Conservation (phyloP, 805 yeast species). For the Candida methanosorbosa region DNA sequence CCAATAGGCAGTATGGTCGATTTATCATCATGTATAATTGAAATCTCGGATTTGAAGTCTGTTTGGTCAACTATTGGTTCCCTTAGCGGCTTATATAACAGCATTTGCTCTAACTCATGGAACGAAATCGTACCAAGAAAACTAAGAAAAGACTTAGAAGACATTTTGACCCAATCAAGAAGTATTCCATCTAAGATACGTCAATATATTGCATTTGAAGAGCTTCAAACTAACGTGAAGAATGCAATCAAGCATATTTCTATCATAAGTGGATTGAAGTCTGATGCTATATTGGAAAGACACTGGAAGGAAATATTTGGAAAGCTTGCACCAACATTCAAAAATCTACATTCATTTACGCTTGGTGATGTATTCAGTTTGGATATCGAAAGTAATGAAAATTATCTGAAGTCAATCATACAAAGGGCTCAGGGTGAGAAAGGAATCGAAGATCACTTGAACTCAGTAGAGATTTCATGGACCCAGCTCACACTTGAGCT, state of each 20-base stretch:
- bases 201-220: slow-evolving; percentile 62
- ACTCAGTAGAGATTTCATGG: slow-evolving; percentile 51
- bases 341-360: too few relatives aligned
- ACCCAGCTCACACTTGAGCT: slow-evolving; percentile 36
- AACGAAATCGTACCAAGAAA: slow-evolving; percentile 31
- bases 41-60: slow-evolving; percentile 43
- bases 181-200: slow-evolving; percentile 49
- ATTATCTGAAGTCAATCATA: slow-evolving; percentile 37
- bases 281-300: slow-evolving; percentile 48
- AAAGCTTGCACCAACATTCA: slow-evolving; percentile 12
- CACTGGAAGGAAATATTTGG: slow-evolving; percentile 56
- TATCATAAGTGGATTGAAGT: slow-evolving; percentile 37
- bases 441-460: slow-evolving; percentile 49
- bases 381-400: slow-evolving; percentile 36
- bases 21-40: too few relatives aligned
- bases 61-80: slow-evolving; percentile 59
- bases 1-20: too few relatives aligned
- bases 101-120: slow-evolving; percentile 42
- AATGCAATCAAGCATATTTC: slow-evolving; percentile 28
- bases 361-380: slow-evolving; percentile 59
- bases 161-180: slow-evolving; percentile 34
- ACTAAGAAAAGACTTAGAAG: slow-evolving; percentile 42
- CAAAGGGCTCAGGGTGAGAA: slow-evolving; percentile 68
- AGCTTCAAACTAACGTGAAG: slow-evolving; percentile 39
- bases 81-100: slow-evolving; percentile 38